These are phyloP conservation scores for Chytriomyces sp. DNA, from an alignment of 192 early-diverging fungal genomes.

Conservation along the genomic window DNA sequence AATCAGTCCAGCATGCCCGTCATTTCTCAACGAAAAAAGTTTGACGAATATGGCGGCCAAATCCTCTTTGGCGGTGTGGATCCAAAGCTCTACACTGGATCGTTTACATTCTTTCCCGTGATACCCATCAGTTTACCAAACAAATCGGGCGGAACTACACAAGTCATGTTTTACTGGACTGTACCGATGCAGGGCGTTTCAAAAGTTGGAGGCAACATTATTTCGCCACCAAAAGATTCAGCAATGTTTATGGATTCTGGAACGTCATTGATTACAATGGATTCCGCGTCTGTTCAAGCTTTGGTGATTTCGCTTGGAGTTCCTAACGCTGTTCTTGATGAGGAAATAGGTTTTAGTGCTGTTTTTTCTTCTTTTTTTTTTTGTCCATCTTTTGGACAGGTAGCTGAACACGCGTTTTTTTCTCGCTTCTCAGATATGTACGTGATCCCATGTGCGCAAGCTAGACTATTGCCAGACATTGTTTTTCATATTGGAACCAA, in stretches of 20 bases:
- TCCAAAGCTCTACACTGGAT: not conserved
- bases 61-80: not conserved
- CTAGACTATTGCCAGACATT: too few relatives aligned
- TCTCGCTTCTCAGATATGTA: too few relatives aligned
- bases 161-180: not conserved
- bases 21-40: not conserved
- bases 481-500: too few relatives aligned
- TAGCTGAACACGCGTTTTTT: too few relatives aligned
- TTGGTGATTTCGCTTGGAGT: not conserved
- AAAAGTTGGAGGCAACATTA: not conserved
- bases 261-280: not conserved
- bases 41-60: not conserved
- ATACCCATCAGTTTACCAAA: not conserved
- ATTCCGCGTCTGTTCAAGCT: not conserved
- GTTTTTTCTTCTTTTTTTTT: too few relatives aligned
- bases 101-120: not conserved
- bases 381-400: too few relatives aligned
- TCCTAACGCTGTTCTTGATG: not conserved
- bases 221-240: not conserved
- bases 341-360: not conserved
- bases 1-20: not conserved
- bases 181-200: not conserved
- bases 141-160: not conserved
- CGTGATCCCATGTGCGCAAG: too few relatives aligned
- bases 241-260: not conserved